Evolutionary conservation across 139 green algal genomes (phyloP), one percentile per base, ranked within the genome.

Genomic region (Chlorella sp.): DNA sequence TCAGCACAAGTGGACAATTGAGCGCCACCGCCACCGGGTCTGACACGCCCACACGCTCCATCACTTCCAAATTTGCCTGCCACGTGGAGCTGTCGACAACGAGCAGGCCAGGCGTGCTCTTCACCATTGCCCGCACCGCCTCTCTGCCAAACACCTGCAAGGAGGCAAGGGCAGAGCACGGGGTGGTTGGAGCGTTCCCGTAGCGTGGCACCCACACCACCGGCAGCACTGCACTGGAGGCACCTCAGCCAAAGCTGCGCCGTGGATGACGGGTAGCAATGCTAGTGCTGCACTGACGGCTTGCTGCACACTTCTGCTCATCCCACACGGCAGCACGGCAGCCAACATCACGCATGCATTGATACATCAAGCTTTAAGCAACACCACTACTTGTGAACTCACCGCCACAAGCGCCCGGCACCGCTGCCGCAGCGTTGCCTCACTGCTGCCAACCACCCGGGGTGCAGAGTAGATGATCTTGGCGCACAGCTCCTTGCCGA

Each of bases 141-240:
- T 69, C 16, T 32, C 30, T 36, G 19, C 64, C 64, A 80, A 87
- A 87, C 36, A 37, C 61, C 83, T 87, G 83, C 83, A 77, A n/a
- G 34, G 18, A n/a, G n/a, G n/a, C 48, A 9, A 9, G 48, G 48
- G 48, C 48, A 57, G 48, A 57, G 48, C 48, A 57, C 7, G 48
- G 48, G 48, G 48, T 57, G 48, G 48, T 57, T 9, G 66, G 66
- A 2, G 11, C 5, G 4, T 12, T 24, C 15, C 3, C 22, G 2
- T 30, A 78, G 69, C 0, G 21, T 82, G 37, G 15, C n/a, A 34
- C 34, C 16, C 16, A 48, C 11, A 34, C 30, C 16, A 48, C 75
- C 21, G 40, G n/a, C 11, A 5, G 19, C 39, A 5, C 48, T 19
- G 39, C n/a, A 22, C 69, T 3, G 30, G 9, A 5, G 30, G 19